Evolutionary conservation across 1,284 basidiomycete genomes (phyloP).

Genomic region (Tylopilus orsonianus): DNA sequence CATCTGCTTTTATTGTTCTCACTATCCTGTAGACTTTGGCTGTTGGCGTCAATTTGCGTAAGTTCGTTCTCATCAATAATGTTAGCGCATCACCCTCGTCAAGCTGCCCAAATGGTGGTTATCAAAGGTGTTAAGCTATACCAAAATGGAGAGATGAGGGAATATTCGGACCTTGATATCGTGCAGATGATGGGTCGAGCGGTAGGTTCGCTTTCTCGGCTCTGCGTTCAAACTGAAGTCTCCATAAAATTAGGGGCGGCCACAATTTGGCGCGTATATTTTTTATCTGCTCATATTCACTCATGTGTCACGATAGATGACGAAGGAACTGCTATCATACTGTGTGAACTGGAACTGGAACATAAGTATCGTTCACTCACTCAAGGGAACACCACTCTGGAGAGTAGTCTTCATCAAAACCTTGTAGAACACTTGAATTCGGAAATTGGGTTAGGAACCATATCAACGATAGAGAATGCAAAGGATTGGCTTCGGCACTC

Average conservation of each 20-base stretch:
- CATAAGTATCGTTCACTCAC: conserved; percentile 66
- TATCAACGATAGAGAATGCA: conserved; percentile 64
- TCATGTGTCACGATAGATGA: conserved; percentile 51
- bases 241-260: conserved; percentile 67
- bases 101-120: conserved; percentile 79
- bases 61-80: conserved; percentile 27
- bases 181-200: conserved; percentile 87
- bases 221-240: not conserved
- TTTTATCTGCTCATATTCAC: not conserved
- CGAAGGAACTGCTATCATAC: conserved; percentile 74
- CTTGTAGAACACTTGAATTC: conserved; percentile 91
- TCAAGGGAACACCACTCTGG: conserved; percentile 71
- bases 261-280: conserved; percentile 74
- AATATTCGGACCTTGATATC: conserved; percentile 81
- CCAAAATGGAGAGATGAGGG: conserved; percentile 60
- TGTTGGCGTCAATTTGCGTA: conserved; percentile 86
- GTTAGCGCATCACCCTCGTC: not conserved
- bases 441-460: conserved; percentile 85
- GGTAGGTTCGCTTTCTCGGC: conserved; percentile 42
- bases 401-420: conserved; percentile 82
- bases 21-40: conserved; percentile 66
- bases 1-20: conserved; percentile 7
- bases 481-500: conserved; percentile 79
- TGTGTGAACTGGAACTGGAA: conserved; percentile 76
- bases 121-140: conserved; percentile 80